Percentiles rank a stretch among this genome's conserved stretches.
Evolutionary conservation across 2,329 filamentous ascomycete species (phyloP).

Genomic region (Fusarium oxysporum): DNA sequence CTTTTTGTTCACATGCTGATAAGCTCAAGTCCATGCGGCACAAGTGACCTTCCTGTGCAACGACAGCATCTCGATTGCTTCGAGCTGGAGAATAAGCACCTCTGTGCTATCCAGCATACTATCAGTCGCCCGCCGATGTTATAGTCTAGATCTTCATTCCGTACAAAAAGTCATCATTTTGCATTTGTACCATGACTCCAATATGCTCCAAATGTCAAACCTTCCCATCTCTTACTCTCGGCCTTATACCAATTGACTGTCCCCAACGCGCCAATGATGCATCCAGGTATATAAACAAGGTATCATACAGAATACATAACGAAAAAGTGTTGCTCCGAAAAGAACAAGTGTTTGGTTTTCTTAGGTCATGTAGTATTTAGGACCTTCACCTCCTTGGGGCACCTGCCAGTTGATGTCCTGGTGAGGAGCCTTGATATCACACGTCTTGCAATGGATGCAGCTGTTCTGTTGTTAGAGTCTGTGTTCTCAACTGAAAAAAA

Average conservation of each 20-base stretch:
- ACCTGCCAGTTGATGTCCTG: constrained; percentile 99
- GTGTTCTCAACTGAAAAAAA: neutral
- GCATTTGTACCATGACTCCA: constrained; percentile 33
- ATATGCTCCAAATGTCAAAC: constrained; percentile 25
- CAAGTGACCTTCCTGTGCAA: constrained; percentile 3
- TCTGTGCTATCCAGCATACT: neutral
- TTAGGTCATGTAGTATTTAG: constrained; percentile 78
- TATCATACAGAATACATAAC: constrained; percentile 43
- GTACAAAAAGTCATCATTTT: constrained; percentile 13
- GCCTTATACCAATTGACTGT: constrained; percentile 16
- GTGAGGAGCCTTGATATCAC: constrained; percentile 96
- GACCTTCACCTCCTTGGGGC: constrained; percentile 87
- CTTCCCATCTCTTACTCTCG: constrained; percentile 18
- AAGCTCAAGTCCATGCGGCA: constrained; percentile 23
- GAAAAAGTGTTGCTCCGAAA: constrained; percentile 6
- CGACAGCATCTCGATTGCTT: neutral
- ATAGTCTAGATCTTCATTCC: constrained; percentile 1
- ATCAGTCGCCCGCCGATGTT: neutral
- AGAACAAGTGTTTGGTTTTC: neutral
- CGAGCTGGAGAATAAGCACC: neutral
- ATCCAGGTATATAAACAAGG: constrained; percentile 41
- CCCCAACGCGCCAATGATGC: constrained; percentile 38
- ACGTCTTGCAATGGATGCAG: constrained; percentile 99
- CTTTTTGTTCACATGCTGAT: constrained; percentile 30
- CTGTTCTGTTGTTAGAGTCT: constrained; percentile 58